phyloP scores from a whole-genome alignment of 139 green algal genomes.

The Chlamydomonas incerta region DNA sequence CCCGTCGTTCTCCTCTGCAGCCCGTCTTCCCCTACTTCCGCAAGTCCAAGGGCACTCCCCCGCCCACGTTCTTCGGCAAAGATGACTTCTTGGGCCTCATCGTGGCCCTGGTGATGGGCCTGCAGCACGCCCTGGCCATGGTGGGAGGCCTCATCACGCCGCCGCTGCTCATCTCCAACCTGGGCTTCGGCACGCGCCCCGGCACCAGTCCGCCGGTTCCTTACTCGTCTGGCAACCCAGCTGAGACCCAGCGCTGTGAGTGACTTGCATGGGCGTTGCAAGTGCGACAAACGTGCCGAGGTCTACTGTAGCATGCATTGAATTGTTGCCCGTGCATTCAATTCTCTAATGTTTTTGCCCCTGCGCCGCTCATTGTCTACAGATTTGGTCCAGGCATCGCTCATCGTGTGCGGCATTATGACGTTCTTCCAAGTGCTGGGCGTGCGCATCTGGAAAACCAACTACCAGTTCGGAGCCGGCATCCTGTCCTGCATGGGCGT shows the following conservation, averaged over 20 bases:
- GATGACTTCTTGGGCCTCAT: conserved; percentile 26
- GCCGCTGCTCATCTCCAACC: conserved; percentile 59
- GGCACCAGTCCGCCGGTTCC: not conserved
- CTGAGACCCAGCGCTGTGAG: conserved; percentile 32
- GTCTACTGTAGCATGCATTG: too few species aligned
- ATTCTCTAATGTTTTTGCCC: too few species aligned
- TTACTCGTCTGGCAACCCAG: not conserved
- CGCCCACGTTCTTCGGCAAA: too few species aligned
- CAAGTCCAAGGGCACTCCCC: too few species aligned
- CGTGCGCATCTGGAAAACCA: conserved; percentile 16
- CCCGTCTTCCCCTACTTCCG: too few species aligned
- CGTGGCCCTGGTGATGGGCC: conserved; percentile 73
- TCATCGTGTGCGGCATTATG: conserved; percentile 73
- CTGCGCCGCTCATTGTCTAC: too few species aligned
- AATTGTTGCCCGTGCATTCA: too few species aligned
- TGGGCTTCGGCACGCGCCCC: not conserved
- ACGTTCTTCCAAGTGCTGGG: conserved; percentile 55
- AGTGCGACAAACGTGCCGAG: too few species aligned
- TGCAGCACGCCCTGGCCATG: conserved; percentile 82
- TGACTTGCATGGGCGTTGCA: not conserved
- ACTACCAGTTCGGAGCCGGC: conserved; percentile 60
- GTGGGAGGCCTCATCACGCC: conserved; percentile 74
- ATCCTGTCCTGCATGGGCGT: conserved; percentile 74
- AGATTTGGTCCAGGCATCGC: conserved; percentile 64
- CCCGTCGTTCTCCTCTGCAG: too few species aligned